These are phyloP conservation scores for Candida maesae DNA, from an alignment of 805 yeast species.

Conservation along the genomic window DNA sequence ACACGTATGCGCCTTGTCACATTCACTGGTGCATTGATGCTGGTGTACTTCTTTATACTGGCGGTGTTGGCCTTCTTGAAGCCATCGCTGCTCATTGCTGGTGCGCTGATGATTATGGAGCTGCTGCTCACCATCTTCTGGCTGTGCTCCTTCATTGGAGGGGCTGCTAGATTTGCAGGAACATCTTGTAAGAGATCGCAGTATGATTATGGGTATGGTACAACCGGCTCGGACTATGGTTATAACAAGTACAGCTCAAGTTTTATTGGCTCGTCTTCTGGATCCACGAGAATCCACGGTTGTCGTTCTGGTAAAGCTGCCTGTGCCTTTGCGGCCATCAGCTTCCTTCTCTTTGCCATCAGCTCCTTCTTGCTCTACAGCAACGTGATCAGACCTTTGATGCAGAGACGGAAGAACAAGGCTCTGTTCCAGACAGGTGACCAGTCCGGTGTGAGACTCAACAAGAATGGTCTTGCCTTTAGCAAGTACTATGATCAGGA, in stretches of 20 bases:
- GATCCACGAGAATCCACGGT: constrained; percentile 1
- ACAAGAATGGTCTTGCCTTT: constrained; percentile 9
- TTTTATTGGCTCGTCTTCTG: no score
- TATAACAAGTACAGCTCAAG: no score
- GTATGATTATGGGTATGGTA: no score
- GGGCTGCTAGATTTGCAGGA: constrained; percentile 30
- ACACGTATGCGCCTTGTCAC: constrained; percentile 30
- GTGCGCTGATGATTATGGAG: constrained; percentile 28
- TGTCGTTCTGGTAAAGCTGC: constrained; percentile 17
- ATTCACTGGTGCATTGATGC: constrained; percentile 30
- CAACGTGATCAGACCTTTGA: constrained; percentile 27
- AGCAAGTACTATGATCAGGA: constrained; percentile 2
- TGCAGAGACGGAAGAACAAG: not conserved
- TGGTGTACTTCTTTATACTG: constrained; percentile 27
- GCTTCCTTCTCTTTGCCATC: constrained; percentile 27
- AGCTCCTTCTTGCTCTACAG: constrained; percentile 24
- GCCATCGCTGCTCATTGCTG: constrained; percentile 25
- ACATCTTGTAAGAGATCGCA: constrained; percentile 23
- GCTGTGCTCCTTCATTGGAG: constrained; percentile 34
- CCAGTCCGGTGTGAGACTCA: constrained; percentile 4
- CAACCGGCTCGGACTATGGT: no score
- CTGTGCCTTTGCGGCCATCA: constrained; percentile 15
- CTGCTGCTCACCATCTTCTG: constrained; percentile 28
- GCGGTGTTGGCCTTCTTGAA: constrained; percentile 17
- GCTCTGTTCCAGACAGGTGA: constrained; percentile 2